Evolutionary conservation across 169 alveolate species (phyloP).

Genomic region (Sarcocystis neurona): DNA sequence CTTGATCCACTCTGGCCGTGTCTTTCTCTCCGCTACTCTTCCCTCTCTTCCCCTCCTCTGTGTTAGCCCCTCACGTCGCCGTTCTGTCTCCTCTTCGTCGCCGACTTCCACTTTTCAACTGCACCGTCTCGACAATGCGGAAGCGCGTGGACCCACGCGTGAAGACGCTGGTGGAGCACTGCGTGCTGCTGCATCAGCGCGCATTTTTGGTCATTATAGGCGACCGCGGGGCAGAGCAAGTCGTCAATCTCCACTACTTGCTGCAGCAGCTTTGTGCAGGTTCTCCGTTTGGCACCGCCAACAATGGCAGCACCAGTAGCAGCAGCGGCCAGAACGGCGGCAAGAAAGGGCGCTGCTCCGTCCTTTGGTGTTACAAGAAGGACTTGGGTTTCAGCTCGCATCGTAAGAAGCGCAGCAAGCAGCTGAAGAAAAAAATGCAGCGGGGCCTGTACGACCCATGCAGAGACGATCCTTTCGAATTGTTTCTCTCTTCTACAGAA

Average conservation of each 20-base stretch:
- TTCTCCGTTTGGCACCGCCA: too few species aligned
- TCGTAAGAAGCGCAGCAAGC: constrained; percentile 93
- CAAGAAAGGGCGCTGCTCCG: constrained; percentile 92
- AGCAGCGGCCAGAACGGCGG: constrained; percentile 63
- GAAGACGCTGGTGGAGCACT: constrained; percentile 91
- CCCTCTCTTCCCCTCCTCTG: not conserved
- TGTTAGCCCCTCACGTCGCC: not conserved
- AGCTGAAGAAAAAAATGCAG: constrained; percentile 90
- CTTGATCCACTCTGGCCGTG: not conserved
- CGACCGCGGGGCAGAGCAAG: constrained; percentile 96
- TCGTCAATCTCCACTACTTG: constrained; percentile 87
- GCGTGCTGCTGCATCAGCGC: constrained; percentile 88
- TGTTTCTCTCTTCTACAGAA: constrained; percentile 92
- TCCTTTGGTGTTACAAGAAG: constrained; percentile 99
- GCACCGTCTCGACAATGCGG: too few species aligned
- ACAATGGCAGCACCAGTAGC: too few species aligned
- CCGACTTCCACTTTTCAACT: too few species aligned
- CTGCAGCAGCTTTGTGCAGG: too few species aligned
- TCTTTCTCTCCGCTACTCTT: not conserved
- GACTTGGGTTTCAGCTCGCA: constrained; percentile 97
- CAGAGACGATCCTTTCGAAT: constrained; percentile 96
- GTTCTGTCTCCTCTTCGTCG: not conserved
- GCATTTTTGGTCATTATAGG: constrained; percentile 95
- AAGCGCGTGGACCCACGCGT: constrained; percentile 95
- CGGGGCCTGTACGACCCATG: constrained; percentile 93